Conservation (phyloP, 1,284 basidiomycete genomes). For the Tilletia horrida region DNA sequence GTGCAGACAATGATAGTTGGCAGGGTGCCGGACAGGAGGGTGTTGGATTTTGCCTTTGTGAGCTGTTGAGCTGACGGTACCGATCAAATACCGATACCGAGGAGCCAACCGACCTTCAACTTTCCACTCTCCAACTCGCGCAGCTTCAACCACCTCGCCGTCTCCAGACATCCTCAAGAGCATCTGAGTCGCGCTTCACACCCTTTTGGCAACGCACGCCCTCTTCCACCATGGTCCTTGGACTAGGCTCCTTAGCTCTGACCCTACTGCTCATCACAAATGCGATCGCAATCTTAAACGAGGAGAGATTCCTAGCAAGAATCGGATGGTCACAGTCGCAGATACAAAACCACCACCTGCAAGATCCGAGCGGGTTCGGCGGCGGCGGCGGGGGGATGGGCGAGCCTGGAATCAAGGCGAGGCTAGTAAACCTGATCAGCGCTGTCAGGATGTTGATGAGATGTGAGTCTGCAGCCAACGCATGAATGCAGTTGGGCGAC, state of each 20-base stretch:
- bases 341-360: slow-evolving; percentile 65
- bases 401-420: slow-evolving; percentile 68
- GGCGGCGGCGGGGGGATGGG: slow-evolving; percentile 25
- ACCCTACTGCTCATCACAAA: slow-evolving; percentile 75
- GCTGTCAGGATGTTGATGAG: slow-evolving; percentile 92
- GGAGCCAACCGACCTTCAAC: no score
- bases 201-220: neutral
- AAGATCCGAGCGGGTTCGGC: slow-evolving; percentile 25
- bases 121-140: no score
- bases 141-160: no score
- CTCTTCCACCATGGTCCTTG: slow-evolving; percentile 21
- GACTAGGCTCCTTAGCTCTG: slow-evolving; percentile 57
- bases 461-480: slow-evolving; percentile 63
- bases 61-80: no score
- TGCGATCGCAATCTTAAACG: slow-evolving; percentile 86
- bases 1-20: no score
- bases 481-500: neutral
- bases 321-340: slow-evolving; percentile 17
- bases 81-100: no score
- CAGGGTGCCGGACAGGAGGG: no score
- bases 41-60: no score
- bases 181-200: no score
- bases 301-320: slow-evolving; percentile 84
- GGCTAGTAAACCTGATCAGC: slow-evolving; percentile 83
- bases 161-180: no score